Conservation (phyloP, 148 eudicot species). For the Rhododendron kiyosumense region DNA sequence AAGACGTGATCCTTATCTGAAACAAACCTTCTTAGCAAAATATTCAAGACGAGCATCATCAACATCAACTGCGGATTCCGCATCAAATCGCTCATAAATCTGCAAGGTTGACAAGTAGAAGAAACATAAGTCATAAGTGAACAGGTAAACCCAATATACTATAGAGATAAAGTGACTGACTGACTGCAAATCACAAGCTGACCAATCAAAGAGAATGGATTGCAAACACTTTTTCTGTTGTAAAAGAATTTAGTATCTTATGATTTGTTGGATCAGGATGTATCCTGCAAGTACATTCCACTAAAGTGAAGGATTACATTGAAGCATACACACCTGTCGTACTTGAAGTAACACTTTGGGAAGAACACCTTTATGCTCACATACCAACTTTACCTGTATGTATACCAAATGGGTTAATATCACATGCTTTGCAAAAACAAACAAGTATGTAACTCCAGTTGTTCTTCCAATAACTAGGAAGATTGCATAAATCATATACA, state of each 20-base stretch:
- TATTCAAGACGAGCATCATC: constrained; percentile 84
- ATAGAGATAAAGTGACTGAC: background rate
- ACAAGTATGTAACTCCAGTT: background rate
- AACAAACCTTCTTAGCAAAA: constrained; percentile 65
- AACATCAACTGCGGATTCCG: constrained; percentile 54
- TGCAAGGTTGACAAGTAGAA: constrained; percentile 22
- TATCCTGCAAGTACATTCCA: background rate
- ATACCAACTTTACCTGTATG: constrained; percentile 67
- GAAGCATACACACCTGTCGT: constrained; percentile 58
- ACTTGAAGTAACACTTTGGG: constrained; percentile 71
- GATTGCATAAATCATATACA: background rate
- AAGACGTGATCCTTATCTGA: background rate
- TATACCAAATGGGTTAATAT: constrained; percentile 3
- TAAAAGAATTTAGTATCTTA: background rate
- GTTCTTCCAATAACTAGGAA: background rate
- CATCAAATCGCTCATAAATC: constrained; percentile 84
- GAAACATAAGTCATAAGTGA: background rate
- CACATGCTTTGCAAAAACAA: background rate
- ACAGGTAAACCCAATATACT: background rate
- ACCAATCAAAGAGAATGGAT: background rate
- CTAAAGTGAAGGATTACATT: background rate
- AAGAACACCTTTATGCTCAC: constrained; percentile 76
- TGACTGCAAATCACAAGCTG: background rate
- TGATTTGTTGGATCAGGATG: background rate
- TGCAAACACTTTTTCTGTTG: background rate